Percentiles rank a stretch among this genome's conserved stretches.
Evolutionary conservation across 106 monocot species (phyloP).

Genomic region (Dioscorea zingiberensis): DNA sequence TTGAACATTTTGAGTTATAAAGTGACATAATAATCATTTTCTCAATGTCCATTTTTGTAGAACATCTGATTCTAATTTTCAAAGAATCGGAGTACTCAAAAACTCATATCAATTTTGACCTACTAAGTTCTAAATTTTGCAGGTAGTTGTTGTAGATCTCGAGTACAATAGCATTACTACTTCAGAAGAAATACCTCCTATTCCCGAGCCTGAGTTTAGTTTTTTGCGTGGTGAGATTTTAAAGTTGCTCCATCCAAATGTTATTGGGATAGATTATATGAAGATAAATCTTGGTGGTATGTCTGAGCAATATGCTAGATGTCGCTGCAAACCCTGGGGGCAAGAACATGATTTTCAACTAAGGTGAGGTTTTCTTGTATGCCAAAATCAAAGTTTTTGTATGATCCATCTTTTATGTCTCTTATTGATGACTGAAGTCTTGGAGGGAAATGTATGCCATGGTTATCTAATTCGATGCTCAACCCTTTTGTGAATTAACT

Average conservation of each 20-base stretch:
- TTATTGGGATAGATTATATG: constrained; percentile 85
- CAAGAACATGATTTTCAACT: constrained; percentile 80
- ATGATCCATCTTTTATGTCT: no score
- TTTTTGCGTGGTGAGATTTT: constrained; percentile 70
- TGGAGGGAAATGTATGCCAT: no score
- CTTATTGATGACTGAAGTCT: no score
- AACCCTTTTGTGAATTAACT: no score
- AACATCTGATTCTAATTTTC: no score
- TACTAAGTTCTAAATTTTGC: constrained; percentile 14
- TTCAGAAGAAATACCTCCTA: constrained; percentile 84
- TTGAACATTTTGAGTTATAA: no score
- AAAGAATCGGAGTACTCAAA: no score
- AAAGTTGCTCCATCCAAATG: constrained; percentile 76
- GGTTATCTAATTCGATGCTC: no score
- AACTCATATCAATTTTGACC: no score
- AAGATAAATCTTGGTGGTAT: constrained; percentile 60
- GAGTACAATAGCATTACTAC: constrained; percentile 80
- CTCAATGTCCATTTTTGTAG: no score
- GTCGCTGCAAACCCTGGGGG: constrained; percentile 60
- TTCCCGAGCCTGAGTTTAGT: constrained; percentile 77
- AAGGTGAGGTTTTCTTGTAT: constrained; percentile 44
- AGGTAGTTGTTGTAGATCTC: constrained; percentile 98
- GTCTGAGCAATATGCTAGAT: constrained; percentile 39
- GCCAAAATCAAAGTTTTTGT: no score
- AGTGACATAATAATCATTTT: no score